Evolutionary conservation across 1,284 basidiomycete species (phyloP), one percentile per base, ranked within the genome.

Genomic region (Moesziomyces antarcticus): DNA sequence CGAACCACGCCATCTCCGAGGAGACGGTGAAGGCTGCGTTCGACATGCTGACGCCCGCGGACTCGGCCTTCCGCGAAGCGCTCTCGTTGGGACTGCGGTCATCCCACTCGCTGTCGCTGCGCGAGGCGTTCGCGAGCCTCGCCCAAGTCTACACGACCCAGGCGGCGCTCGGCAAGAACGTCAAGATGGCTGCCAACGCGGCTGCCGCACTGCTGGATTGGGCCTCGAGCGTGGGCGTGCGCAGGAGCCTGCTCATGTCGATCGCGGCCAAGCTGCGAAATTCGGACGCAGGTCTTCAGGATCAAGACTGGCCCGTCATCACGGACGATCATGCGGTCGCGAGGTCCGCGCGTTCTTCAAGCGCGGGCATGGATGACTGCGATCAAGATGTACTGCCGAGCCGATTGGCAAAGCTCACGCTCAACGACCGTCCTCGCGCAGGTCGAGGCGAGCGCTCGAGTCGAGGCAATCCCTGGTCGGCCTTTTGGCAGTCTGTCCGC

Each of bases 111-210:
- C 61, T 73, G 16, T 37, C 46, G 20, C 41, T 76, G 22, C 60
- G 73, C 14, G 73, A 76, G 47, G 73, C 73, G 0, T 70, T 67
- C 27, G 60, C 70, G 9, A 73, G 60, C 21, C 63, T 76, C 16
- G 73, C 73, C 3, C 70, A 69, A 20, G 66, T 73, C 25, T 61
- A 64, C 41, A 76, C 73, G 5, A 63, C 61, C 25, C 70, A 76
- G 40, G 73, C 70, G 6, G 61, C 73, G 2, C 50, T 76, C 11
- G 70, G 73, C 16, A 65, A 66, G 52, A 72, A 64, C 25, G 53
- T 70, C 61, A 64, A 63, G 49, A 58, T 55, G 56, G 73, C 70
- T 13, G 73, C 71, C 7, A 52, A 59, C 24, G 58, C 56, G n/a
- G 73, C 73, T 22, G 66, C 70, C 35, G 70, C 59, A 13, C 55